Evolutionary conservation across 2,329 filamentous ascomycete species (phyloP), one percentile per base, ranked within the genome.

Genomic region (Curvularia sp.): DNA sequence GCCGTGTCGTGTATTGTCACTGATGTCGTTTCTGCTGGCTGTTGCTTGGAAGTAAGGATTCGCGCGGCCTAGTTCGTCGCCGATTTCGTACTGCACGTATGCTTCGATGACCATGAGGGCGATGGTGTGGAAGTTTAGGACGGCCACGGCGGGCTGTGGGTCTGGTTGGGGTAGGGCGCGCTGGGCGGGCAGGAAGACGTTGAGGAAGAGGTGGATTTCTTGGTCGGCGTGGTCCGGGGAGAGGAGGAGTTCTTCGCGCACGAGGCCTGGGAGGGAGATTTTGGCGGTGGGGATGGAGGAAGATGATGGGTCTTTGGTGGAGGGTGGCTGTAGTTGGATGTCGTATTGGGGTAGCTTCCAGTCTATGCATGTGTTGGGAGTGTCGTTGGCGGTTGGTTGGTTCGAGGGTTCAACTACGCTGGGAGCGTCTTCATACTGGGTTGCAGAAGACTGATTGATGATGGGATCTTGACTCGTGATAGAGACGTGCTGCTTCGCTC

Each of bases 201-300:
- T 18, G n/a, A 65, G 19, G 13, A 76, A 55, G 7, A 76, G 64
- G 21, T 68, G 60, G 21, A 64, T 57, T 57, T 75, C 72, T 42
- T 72, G 62, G 0, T 53, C 48, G 0, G 56, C 25, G 39, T 74
- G 68, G 46, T 75, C 73, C 8, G 62, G 56, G 0, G 64, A 65
- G 1, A 76, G 67, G 3, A 68, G 38, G 3, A 76, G 36, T n/a
- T 64, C 58, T 70, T 77, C 68, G 65, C 73, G 59, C 53, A 77
- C 36, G 64, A 81, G 54, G 64, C 76, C 61, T 63, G 78, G 69
- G 64, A 78, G 50, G 60, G 79, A 72, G 49, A 78, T 49, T 66
- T 75, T 64, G 64, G 78, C 61, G 49, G 36, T 45, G 13, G 64
- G 62, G 1, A 57, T 19, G 3, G 65, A 63, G 3, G 63, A 47